These are phyloP conservation scores for Euryodendron excelsum DNA, from an alignment of 148 eudicot genomes.

Conservation along the genomic window DNA sequence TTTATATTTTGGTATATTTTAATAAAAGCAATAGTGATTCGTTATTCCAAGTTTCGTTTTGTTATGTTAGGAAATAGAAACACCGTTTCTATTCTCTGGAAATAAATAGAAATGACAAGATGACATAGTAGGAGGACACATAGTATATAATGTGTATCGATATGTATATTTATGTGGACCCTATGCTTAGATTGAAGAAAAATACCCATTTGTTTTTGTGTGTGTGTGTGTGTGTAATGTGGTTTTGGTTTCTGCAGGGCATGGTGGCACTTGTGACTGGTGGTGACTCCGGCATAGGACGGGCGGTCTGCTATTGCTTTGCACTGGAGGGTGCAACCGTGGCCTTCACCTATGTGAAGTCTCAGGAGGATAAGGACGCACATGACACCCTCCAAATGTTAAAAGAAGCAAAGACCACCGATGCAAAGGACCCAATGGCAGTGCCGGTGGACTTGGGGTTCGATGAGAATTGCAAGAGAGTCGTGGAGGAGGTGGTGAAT, in stretches of 20 bases:
- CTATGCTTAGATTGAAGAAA: neutral
- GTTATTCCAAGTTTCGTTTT: no score
- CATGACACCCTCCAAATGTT: slow-evolving; percentile 54
- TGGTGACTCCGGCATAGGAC: slow-evolving; percentile 92
- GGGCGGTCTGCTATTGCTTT: slow-evolving; percentile 69
- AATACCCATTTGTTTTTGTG: no score
- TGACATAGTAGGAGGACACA: no score
- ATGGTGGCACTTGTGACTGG: slow-evolving; percentile 87
- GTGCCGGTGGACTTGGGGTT: slow-evolving; percentile 67
- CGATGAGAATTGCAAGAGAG: slow-evolving; percentile 65
- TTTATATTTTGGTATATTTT: no score
- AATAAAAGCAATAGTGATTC: no score
- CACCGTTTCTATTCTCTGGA: no score
- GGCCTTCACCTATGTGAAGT: slow-evolving; percentile 84
- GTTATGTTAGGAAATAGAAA: no score
- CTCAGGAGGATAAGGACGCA: slow-evolving; percentile 74
- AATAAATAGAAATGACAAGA: no score
- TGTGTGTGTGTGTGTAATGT: no score
- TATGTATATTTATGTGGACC: no score
- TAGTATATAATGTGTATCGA: no score
- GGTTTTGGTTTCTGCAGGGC: slow-evolving; percentile 57
- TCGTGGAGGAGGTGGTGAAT: slow-evolving; percentile 67
- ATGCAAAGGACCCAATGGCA: slow-evolving; percentile 65
- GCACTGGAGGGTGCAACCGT: slow-evolving; percentile 80
- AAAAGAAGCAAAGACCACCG: slow-evolving; percentile 39